Evolutionary conservation across 2,329 filamentous ascomycete genomes (phyloP).

Genomic region (Fusarium aywerte): DNA sequence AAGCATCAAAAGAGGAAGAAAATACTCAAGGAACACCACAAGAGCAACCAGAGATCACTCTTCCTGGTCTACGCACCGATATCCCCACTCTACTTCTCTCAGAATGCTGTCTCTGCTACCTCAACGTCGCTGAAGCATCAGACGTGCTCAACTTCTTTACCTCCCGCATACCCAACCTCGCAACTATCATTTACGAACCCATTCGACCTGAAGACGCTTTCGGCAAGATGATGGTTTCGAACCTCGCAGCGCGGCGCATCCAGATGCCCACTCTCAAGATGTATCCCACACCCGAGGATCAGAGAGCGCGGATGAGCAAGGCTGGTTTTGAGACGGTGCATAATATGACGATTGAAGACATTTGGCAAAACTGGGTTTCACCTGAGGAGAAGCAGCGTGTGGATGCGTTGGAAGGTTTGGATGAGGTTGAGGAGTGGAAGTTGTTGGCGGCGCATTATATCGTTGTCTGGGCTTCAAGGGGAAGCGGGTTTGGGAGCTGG

Average conservation of each 20-base stretch:
- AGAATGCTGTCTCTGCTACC: slow-evolving; percentile 95
- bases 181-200: slow-evolving; percentile 87
- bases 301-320: slow-evolving; percentile 71
- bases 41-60: slow-evolving; percentile 7
- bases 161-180: slow-evolving; percentile 58
- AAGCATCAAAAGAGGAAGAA: background rate
- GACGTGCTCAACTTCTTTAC: slow-evolving; percentile 74
- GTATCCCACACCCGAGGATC: slow-evolving; percentile 75
- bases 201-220: slow-evolving; percentile 86
- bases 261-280: slow-evolving; percentile 82
- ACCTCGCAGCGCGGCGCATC: slow-evolving; percentile 84
- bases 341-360: slow-evolving; percentile 61
- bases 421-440: slow-evolving; percentile 95
- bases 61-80: slow-evolving; percentile 61
- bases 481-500: slow-evolving; percentile 40
- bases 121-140: slow-evolving; percentile 72
- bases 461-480: slow-evolving; percentile 85
- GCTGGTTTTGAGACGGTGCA: slow-evolving; percentile 69
- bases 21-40: background rate
- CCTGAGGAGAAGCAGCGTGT: slow-evolving; percentile 81
- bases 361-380: slow-evolving; percentile 81
- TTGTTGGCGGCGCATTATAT: slow-evolving; percentile 90
- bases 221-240: slow-evolving; percentile 90
- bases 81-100: slow-evolving; percentile 88
- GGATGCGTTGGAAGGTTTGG: slow-evolving; percentile 83